phyloP scores from a whole-genome alignment of 495 filamentous ascomycete species.

The Venustampulla echinocandica region DNA sequence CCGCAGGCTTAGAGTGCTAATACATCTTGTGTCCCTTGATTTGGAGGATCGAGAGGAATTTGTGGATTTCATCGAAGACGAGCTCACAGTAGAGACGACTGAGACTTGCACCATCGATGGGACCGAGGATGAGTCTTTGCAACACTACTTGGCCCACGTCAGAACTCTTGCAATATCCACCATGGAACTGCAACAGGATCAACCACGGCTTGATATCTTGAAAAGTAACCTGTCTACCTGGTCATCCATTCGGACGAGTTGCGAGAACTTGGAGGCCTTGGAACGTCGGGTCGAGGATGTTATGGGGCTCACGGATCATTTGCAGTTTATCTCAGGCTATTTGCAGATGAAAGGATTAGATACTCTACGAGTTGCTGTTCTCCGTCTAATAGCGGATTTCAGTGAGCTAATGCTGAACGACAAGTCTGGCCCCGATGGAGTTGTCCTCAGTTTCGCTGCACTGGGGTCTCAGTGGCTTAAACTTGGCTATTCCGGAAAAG shows the following conservation, averaged over 20 bases:
- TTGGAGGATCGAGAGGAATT: background rate
- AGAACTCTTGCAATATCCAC: constrained; percentile 45
- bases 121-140: constrained; percentile 44
- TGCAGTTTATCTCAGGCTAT: constrained; percentile 67
- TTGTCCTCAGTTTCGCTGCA: constrained; percentile 48
- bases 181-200: constrained; percentile 43
- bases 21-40: constrained; percentile 34
- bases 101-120: constrained; percentile 4
- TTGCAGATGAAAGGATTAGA: constrained; percentile 64
- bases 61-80: background rate
- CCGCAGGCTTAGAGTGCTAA: constrained; percentile 37
- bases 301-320: constrained; percentile 48
- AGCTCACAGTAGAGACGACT: background rate
- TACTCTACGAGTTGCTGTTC: constrained; percentile 28
- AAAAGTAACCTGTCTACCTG: constrained; percentile 40
- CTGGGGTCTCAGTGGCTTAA: constrained; percentile 65
- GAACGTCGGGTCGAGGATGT: constrained; percentile 52
- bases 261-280: constrained; percentile 41
- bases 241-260: constrained; percentile 41
- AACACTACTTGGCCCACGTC: constrained; percentile 47
- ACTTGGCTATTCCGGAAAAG: constrained; percentile 69
- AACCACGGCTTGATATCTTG: constrained; percentile 39
- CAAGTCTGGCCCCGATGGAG: constrained; percentile 36
- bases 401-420: constrained; percentile 8
- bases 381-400: constrained; percentile 37